phyloP scores from a whole-genome alignment of 148 eudicot genomes.

The Camellia japonica region DNA sequence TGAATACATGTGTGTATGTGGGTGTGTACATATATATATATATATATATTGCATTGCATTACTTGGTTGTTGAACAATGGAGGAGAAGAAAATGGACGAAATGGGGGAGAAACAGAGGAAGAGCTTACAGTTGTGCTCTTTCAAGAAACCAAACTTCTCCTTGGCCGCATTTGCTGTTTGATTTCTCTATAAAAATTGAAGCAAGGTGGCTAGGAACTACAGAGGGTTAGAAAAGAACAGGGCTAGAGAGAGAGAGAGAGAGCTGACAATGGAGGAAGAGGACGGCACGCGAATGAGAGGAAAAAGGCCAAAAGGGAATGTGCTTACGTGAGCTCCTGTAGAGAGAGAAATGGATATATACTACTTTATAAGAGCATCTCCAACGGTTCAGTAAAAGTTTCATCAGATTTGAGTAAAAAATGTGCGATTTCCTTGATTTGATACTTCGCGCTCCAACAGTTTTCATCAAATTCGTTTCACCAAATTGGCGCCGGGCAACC shows the following conservation, averaged over 20 bases:
- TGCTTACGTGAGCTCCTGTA: constrained; percentile 7
- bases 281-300: constrained; percentile 21
- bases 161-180: constrained; percentile 5
- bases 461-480: no score
- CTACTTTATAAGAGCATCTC: no score
- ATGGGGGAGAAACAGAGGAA: background rate
- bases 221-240: background rate
- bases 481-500: no score
- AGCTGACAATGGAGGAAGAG: constrained; percentile 15
- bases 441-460: no score
- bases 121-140: background rate
- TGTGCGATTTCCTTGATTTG: no score
- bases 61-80: background rate
- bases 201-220: no score
- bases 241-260: background rate
- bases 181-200: background rate
- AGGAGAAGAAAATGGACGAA: background rate
- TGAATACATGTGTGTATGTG: background rate
- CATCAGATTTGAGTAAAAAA: no score
- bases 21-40: background rate
- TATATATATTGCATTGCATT: background rate
- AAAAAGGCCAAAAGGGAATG: background rate
- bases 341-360: background rate
- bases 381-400: no score
- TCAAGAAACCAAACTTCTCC: constrained; percentile 4